phyloP scores from a whole-genome alignment of 164 flowering plant genomes.

The Vitis labrusca region DNA sequence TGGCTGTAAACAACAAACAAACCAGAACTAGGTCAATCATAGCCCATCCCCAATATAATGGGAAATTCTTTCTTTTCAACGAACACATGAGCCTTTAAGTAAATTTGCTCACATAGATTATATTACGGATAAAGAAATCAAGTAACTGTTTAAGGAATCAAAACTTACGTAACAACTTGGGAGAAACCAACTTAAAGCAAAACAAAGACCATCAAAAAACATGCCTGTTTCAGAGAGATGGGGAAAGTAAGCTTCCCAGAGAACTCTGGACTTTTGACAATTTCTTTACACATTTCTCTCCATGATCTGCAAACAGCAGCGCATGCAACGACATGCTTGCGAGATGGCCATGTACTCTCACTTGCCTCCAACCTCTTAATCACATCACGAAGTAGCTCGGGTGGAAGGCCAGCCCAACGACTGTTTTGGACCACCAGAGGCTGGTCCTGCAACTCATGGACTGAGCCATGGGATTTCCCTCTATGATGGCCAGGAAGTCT shows the following conservation, averaged over 20 bases:
- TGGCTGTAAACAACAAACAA: constrained; percentile 50
- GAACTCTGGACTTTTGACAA: constrained; percentile 71
- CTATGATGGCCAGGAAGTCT: constrained; percentile 65
- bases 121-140: background rate
- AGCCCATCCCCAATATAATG: background rate
- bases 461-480: constrained; percentile 74
- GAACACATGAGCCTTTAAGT: background rate
- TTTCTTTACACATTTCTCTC: constrained; percentile 91
- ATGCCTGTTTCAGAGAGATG: constrained; percentile 83
- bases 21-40: constrained; percentile 3
- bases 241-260: constrained; percentile 93
- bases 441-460: constrained; percentile 58
- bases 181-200: background rate
- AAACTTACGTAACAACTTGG: background rate
- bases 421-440: constrained; percentile 58
- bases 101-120: background rate
- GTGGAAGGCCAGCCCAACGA: constrained; percentile 90
- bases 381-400: constrained; percentile 84
- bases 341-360: constrained; percentile 87
- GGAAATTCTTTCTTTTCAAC: background rate
- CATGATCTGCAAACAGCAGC: constrained; percentile 89
- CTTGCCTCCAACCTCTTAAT: constrained; percentile 84
- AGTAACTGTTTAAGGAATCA: background rate
- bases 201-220: background rate
- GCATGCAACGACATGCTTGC: constrained; percentile 88